Base-by-base conservation (phyloP, 495 filamentous ascomycete species). In the Tetracladium setigerum region DNA sequence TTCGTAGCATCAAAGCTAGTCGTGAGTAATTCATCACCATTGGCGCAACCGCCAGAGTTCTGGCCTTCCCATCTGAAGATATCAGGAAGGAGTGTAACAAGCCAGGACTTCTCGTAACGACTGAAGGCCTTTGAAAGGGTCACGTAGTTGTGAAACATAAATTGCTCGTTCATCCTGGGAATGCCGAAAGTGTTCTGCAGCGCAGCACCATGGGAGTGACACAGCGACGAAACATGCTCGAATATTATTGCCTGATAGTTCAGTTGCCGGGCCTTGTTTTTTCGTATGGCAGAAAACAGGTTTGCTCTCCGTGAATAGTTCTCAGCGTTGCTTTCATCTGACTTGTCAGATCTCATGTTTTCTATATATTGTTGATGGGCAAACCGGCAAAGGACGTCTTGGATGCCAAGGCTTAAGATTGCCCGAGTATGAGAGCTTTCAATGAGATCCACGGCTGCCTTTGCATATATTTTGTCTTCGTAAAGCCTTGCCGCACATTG, bases 81-180 rank as follows among this genome's bases (percentile, higher is more conserved):
- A 30, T 48, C 37, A 30, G 45, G 45, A 40, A 48, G 17, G 45
- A 48, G 45, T 40, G 45, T 48, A 16, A 48, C 27, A 40, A 48
- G 45, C 45, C 36, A 48, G 10, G 35, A 27, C 24, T 41, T 48
- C 37, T 46, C 32, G 15, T 16, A 18, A 9, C 4, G 4, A 46
- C 24, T 46, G 2, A 46, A 18, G 5, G 31, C 22, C 33, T 46
- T 46, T 22, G 44, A 37, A 46, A 46, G 44, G 4, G 17, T 38
- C 17, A 46, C 24, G 22, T 37, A 46, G 17, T 46, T 36, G 12
- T n/a, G 31, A 46, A 46, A 22, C 16, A 46, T 46, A 30, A 46
- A 46, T 30, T 17, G 31, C 19, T 46, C 17, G 24, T 46, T 18
- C 15, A 46, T 46, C 32, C 12, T 46, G 12, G 30, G 42, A 30